Evolutionary conservation across 73 alveolate genomes (phyloP), one percentile per base, ranked within the genome.

Genomic region (Breviolum minutum): DNA sequence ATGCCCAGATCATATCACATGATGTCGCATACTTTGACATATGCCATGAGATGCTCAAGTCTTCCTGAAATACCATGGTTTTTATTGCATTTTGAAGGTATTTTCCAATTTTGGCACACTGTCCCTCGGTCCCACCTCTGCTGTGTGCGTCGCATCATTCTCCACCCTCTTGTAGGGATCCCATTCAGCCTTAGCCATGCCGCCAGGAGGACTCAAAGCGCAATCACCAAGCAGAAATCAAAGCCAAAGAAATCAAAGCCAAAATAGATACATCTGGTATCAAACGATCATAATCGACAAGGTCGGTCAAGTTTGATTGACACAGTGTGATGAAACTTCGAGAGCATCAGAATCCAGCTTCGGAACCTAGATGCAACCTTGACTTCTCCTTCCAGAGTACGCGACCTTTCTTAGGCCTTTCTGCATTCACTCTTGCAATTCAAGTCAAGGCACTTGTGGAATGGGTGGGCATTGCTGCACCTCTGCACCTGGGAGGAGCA

Each of bases 151-250:
- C 48, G 98, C 98, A 26, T 92, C 98, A 80, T 92, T 92, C 90
- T 92, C 98, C 60, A 92, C 98, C 69, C 98, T 80, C 80, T 92
- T 92, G 98, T 92, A 92, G 48, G 98, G 90, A 92, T 92, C 98
- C 98, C 98, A 92, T 80, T 92, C 98, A 6, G 98, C 26, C 98
- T 92, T 20, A 19, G 96, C 74, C 54, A 7, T 11, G 61, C 10
- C 30, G 12, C 12, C 40, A 20, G 6, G 9, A 20, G 26, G 29
- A 30, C 12, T 71, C 29, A 40, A 40, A 40, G 81, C 40, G 12
- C 26, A 8, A 71, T 20, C 26, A 20, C 81, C 29, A 71, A 8
- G 40, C 81, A 71, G 29, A 13, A 32, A 12, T 13, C 22, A 63
- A 19, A n/a, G 17, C 4, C 63, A 7, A 20, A 79, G 87, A 63